phyloP scores from a whole-genome alignment of 306 rosid genomes.

The Prunus mongolica region DNA sequence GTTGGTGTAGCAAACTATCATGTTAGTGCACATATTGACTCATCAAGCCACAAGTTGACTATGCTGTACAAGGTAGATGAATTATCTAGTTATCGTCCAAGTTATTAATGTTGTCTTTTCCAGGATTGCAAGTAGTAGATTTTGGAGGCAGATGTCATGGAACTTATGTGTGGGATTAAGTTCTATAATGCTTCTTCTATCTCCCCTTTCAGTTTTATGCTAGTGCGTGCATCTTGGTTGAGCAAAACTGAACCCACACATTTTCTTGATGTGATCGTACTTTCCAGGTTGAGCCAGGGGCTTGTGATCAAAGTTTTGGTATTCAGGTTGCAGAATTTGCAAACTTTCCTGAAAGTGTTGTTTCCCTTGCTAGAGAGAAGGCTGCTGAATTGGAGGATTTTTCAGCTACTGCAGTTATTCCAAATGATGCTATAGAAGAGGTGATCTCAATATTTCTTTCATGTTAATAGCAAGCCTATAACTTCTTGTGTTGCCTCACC shows the following conservation, averaged over 20 bases:
- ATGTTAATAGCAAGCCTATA: constrained; percentile 8
- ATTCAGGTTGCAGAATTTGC: constrained; percentile 99
- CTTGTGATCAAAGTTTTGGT: constrained; percentile 99
- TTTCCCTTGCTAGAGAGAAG: constrained; percentile 88
- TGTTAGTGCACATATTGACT: constrained; percentile 93
- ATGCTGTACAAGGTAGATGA: constrained; percentile 85
- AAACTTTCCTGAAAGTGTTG: constrained; percentile 87
- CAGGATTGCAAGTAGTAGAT: not conserved
- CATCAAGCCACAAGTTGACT: constrained; percentile 83
- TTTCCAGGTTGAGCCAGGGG: constrained; percentile 91
- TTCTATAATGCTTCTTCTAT: not conserved
- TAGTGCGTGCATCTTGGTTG: not conserved
- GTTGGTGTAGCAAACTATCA: constrained; percentile 87
- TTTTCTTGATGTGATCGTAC: constrained; percentile 16
- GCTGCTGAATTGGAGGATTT: constrained; percentile 97
- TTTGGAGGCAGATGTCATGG: constrained; percentile 1
- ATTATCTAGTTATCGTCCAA: not conserved
- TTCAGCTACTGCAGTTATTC: constrained; percentile 50
- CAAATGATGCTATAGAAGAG: constrained; percentile 41
- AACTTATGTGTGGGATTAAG: not conserved
- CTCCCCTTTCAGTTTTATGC: not conserved
- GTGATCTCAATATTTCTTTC: constrained; percentile 29
- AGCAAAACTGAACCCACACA: constrained; percentile 12
- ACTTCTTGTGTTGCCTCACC: constrained; percentile 9
- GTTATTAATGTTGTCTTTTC: not conserved